Base-by-base conservation (phyloP, 1,139 yeast species). In the Scheffersomyces stambukii region DNA sequence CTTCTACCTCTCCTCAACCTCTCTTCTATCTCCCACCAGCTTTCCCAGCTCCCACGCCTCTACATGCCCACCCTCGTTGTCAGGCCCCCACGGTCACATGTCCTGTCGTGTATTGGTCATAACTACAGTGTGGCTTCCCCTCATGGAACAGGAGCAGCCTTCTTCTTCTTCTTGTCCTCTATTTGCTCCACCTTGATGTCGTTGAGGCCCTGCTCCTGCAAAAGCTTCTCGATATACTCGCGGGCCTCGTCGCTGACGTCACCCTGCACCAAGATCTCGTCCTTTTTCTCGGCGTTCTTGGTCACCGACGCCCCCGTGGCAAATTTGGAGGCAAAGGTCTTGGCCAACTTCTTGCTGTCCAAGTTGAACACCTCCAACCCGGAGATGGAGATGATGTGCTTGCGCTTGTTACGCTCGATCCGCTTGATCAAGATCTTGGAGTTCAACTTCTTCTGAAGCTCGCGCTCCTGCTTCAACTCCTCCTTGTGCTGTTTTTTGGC, bases 231-330 rank as follows among this genome's bases (percentile, higher is more conserved):
- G 37, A 89, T 75, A 48, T 82, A 84, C 10, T 65, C 82, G 50
- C 82, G 93, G 14, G 91, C 94, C 48, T 83, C 95, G 43, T 88
- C 96, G 40, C 89, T 82, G 26, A 89, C 93, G 56, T 91, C 98
- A 45, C 98, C 98, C 61, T 89, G 97, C 35, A 89, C 82, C 38
- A 86, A 75, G 33, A 89, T 77, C 50, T 89, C 97, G 41, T 89
- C 96, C 52, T 82, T 83, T 58, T 89, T 89, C 44, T 89, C 97
- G 8, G 81, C 91, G 40, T 81, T 82, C 60, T 89, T 89, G 6
- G 89, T 80, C n/a, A 89, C 96, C 24, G 93, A 78, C 15, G 96
- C 93, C 27, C 98, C 98, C 3, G 97, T 89, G 13, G 98, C 98
- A 53, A 89, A 91, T 55, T 85, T 86, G 22, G 93, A 81, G 0